Evolutionary conservation across 495 filamentous ascomycete species (phyloP).

Genomic region (Rhypophila decipiens): DNA sequence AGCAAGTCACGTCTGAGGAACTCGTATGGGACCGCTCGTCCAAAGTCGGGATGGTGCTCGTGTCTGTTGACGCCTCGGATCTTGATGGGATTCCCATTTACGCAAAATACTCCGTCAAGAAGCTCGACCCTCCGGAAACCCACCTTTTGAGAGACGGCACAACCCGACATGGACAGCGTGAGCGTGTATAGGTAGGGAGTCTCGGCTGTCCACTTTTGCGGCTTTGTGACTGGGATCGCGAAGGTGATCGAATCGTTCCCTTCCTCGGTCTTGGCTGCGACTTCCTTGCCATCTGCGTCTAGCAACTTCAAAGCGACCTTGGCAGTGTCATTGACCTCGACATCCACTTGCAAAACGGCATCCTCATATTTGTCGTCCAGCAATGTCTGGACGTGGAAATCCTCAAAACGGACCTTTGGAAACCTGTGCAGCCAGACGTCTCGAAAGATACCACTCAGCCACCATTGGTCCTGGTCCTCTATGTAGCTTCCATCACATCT

Average conservation of each 20-base stretch:
- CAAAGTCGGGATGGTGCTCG: slow-evolving; percentile 56
- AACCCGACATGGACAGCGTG: slow-evolving; percentile 28
- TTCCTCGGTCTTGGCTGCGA: slow-evolving; percentile 14
- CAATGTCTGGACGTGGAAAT: slow-evolving; percentile 50
- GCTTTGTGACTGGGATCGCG: slow-evolving; percentile 31
- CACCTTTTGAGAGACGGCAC: slow-evolving; percentile 45
- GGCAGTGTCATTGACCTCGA: slow-evolving; percentile 28
- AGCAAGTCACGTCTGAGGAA: slow-evolving; percentile 53
- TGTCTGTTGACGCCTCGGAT: slow-evolving; percentile 64
- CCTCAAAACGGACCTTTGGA: slow-evolving; percentile 49
- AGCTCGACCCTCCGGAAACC: slow-evolving; percentile 57
- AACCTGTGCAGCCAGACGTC: slow-evolving; percentile 63
- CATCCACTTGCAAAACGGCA: slow-evolving; percentile 45
- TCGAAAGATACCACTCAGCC: slow-evolving; percentile 62
- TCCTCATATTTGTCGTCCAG: slow-evolving; percentile 51
- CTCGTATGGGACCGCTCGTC: slow-evolving; percentile 53
- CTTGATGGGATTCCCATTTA: slow-evolving; percentile 56
- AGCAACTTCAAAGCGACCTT: slow-evolving; percentile 29
- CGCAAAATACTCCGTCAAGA: slow-evolving; percentile 48
- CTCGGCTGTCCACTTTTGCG: slow-evolving; percentile 65
- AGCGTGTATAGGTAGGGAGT: slow-evolving; percentile 56
- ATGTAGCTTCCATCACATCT: slow-evolving; percentile 62
- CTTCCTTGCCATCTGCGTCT: slow-evolving; percentile 21
- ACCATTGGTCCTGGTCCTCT: slow-evolving; percentile 59
- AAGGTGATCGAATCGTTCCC: slow-evolving; percentile 15